phyloP scores from a whole-genome alignment of 202 grass and related monocot species.

The Panicum hallii region DNA sequence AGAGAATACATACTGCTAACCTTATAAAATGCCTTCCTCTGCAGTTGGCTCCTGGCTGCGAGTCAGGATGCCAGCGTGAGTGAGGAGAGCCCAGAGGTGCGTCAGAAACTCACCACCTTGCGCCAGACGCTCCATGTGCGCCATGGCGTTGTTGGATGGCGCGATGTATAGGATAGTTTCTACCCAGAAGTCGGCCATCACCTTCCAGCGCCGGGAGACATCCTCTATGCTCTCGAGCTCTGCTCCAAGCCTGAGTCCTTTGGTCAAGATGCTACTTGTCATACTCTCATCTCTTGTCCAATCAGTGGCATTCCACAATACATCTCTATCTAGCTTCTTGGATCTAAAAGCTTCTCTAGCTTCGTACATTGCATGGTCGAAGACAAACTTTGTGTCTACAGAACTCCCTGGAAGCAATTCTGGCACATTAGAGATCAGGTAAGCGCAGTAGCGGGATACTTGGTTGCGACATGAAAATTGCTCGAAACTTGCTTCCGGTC shows the following conservation, averaged over 20 bases:
- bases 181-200: constrained; percentile 10
- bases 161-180: constrained; percentile 18
- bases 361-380: background rate
- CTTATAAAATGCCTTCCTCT: too few relatives aligned
- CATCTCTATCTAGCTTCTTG: background rate
- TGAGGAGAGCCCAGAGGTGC: constrained; percentile 18
- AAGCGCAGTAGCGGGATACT: background rate
- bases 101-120: constrained; percentile 15
- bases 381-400: background rate
- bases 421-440: background rate
- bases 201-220: background rate
- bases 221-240: too few relatives aligned
- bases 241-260: background rate
- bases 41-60: background rate
- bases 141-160: background rate
- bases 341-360: background rate
- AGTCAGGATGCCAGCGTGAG: constrained; percentile 2
- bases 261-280: background rate
- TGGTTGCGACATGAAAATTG: background rate
- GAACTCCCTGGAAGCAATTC: constrained; percentile 29
- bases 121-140: constrained; percentile 34
- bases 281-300: background rate
- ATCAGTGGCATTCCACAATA: rapidly evolving
- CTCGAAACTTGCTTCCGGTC: background rate
- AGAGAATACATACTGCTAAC: too few relatives aligned